These are phyloP conservation scores for Solanum hybrid DNA, from an alignment of 305 asterid genomes.

Conservation along the genomic window DNA sequence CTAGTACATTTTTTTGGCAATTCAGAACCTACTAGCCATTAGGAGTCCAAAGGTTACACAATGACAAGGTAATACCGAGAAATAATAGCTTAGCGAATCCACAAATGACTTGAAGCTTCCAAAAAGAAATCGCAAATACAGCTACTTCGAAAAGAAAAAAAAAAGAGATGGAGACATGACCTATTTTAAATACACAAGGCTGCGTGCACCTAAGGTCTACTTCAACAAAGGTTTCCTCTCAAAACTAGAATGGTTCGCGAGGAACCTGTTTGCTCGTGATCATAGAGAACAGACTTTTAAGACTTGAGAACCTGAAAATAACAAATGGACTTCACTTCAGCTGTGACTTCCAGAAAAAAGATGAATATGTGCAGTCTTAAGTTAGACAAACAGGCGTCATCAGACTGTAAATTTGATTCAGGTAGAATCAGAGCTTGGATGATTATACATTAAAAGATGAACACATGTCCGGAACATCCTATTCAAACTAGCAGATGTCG, in stretches of 20 bases:
- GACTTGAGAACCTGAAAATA: background rate
- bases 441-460: background rate
- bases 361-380: background rate
- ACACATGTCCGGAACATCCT: background rate
- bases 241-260: background rate
- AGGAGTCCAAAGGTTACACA: background rate
- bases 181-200: background rate
- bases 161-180: background rate
- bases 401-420: background rate
- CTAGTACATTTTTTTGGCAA: background rate
- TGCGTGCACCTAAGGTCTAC: background rate
- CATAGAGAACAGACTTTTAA: background rate
- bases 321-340: background rate
- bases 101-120: background rate
- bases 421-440: background rate
- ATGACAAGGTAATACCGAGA: background rate
- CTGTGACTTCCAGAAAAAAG: background rate
- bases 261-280: background rate
- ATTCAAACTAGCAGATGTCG: background rate
- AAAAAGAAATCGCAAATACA: background rate
- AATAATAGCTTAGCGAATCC: background rate
- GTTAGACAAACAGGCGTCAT: background rate
- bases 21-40: background rate
- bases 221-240: constrained; percentile 1
- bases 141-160: background rate